Base-by-base conservation (phyloP, 2,329 filamentous ascomycete genomes). In the Trichoderma gracile region DNA sequence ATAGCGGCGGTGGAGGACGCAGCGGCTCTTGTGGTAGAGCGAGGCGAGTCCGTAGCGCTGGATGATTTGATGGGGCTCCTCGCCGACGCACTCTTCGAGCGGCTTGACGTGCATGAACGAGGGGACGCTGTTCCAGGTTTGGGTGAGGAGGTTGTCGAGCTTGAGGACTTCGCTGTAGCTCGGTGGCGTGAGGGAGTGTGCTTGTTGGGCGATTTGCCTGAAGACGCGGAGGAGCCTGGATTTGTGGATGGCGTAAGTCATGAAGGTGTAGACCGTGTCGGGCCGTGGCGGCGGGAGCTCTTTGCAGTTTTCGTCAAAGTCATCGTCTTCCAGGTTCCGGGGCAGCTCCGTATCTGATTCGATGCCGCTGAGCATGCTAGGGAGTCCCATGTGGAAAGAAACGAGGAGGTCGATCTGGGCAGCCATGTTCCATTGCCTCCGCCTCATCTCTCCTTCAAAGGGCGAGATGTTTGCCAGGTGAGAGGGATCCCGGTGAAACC, bases 321-420 rank as follows among this genome's bases (percentile, higher is more conserved):
- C 88, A 38, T 86, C 83, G 71, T 91, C 88, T 59, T 84, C 79
- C 38, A 90, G 73, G 72, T 90, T 90, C 38, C 80, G 78, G 17
- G 88, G 88, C 21, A 86, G 73, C 1, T 80, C 76, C 0, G 86
- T 88, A 70, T 91, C 89, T 53, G 82, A 84, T 66, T 89, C 87
- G 42, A 87, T 83, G 25, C 82, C 79, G 64, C 86, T 81, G 50
- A 89, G 79, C 84, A 90, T 88, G 70, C 82, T 82, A 2, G 89
- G 89, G 61, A 91, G 77, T 2, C 88, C 88, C 66, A 89, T 81
- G 70, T 90, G 87, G 70, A 89, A 89, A 1, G 86, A 84, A 27
- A 88, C 85, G 4, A 90, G 74, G 3, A 87, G 74, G 70, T 91
- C 89, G 53, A 89, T 80, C 70, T 88, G 85, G 27, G 79, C 73